A percentile compares a stretch with the other conserved stretches of the same genome.
Evolutionary conservation across 495 filamentous ascomycete species (phyloP).

Genomic region (Trypethelium eluteriae): DNA sequence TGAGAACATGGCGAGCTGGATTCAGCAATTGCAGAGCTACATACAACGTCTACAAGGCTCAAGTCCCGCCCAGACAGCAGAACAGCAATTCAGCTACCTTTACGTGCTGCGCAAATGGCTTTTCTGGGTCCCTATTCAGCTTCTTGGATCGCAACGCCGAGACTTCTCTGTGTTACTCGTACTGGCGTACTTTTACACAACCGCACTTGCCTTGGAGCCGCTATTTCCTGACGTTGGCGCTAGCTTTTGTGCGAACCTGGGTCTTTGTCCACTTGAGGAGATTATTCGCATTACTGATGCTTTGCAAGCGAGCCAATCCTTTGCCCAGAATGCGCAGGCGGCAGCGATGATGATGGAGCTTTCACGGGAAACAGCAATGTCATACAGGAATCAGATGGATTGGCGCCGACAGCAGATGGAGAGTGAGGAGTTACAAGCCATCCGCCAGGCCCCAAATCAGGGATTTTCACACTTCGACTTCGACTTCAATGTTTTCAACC

Average conservation of each 20-base stretch:
- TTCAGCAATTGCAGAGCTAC: constrained; percentile 74
- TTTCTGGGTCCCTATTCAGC: constrained; percentile 81
- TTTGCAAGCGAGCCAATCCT: constrained; percentile 29
- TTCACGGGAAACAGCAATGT: constrained; percentile 27
- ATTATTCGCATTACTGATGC: constrained; percentile 32
- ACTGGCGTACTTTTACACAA: constrained; percentile 84
- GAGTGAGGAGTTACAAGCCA: constrained; percentile 18
- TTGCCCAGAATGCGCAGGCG: constrained; percentile 25
- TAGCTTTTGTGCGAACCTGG: constrained; percentile 46
- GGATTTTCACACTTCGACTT: constrained; percentile 25
- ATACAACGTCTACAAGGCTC: constrained; percentile 69
- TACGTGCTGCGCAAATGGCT: constrained; percentile 83
- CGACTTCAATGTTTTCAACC: constrained; percentile 28
- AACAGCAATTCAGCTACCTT: constrained; percentile 80
- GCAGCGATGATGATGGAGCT: constrained; percentile 33
- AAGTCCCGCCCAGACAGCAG: constrained; percentile 61
- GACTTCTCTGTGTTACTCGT: constrained; percentile 66
- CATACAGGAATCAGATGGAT: constrained; percentile 27
- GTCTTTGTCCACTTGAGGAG: constrained; percentile 34
- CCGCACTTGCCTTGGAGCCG: constrained; percentile 77
- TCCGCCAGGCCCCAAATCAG: constrained; percentile 21
- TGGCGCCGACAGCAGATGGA: constrained; percentile 28
- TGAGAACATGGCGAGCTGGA: constrained; percentile 62
- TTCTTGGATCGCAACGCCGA: constrained; percentile 50
- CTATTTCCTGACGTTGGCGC: constrained; percentile 86